These are phyloP conservation scores for Skeletonema potamos DNA, from an alignment of 108 stramenopile species.

Conservation along the genomic window DNA sequence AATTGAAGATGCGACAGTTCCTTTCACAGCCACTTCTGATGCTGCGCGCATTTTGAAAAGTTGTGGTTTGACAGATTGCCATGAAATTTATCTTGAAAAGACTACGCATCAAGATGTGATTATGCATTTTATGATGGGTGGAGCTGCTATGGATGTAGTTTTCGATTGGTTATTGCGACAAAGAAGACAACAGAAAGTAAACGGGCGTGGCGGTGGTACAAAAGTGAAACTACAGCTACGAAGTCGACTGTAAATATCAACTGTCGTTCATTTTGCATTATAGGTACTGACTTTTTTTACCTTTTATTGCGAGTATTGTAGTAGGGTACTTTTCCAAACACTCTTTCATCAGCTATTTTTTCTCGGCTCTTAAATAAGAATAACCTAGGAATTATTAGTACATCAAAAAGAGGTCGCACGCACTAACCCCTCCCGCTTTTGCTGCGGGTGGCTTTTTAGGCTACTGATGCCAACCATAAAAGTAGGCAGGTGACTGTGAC, in stretches of 20 bases:
- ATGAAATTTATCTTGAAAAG: constrained; percentile 66
- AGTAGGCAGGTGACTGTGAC: too few species aligned
- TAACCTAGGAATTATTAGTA: too few species aligned
- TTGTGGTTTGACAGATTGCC: constrained; percentile 50
- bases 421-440: too few species aligned
- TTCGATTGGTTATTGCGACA: not conserved
- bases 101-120: constrained; percentile 75
- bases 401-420: too few species aligned
- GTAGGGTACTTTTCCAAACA: too few species aligned
- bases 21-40: constrained; percentile 77
- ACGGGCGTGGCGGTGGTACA: not conserved
- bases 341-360: too few species aligned
- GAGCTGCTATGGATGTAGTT: not conserved
- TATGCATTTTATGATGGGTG: constrained; percentile 69
- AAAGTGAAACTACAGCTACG: not conserved
- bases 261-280: too few species aligned
- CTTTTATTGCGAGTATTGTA: too few species aligned
- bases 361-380: too few species aligned
- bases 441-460: too few species aligned
- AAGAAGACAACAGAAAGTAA: not conserved
- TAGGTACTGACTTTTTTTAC: too few species aligned
- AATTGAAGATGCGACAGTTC: constrained; percentile 80
- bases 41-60: constrained; percentile 54
- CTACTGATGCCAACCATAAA: too few species aligned
- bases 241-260: not conserved